Base-by-base conservation (phyloP, 164 flowering plant species). In the Sextonia rubra region DNA sequence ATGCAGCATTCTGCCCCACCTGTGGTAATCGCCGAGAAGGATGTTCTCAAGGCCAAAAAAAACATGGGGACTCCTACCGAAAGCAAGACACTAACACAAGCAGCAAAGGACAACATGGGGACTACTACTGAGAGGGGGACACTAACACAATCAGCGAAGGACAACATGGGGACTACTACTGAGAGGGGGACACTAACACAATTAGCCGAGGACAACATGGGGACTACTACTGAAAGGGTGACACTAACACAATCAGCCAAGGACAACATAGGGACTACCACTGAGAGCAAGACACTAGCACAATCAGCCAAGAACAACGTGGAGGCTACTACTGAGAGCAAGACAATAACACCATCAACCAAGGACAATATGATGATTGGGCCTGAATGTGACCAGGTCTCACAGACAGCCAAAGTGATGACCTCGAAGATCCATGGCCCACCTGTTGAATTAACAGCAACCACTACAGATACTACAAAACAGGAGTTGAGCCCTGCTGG, bases 401-500 rank as follows among this genome's bases (percentile, higher is more conserved):
- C 90, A 0, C 87, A 80, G 62, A 82, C 80, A 18, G 82, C 88
- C n/a, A 80, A 76, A 52, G 58, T 3, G 20, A 15, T 52, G 0
- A 18, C 58, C 49, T 79, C 87, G 24, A 86, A 86, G 80, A 66
- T 86, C 75, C 86, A 84, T 30, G 77, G 80, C 72, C 73, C 81
- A 56, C 64, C 84, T 5, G 63, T 78, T 26, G 69, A 78, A 17
- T 27, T 74, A 26, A 69, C 78, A 9, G 24, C 9, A 0, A 25
- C 12, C 2, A 12, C 61, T 8, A 66, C 75, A 29, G 37, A 70
- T 60, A 27, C 71, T 37, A 15, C 71, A 0, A 25, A 63, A n/a
- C 75, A 64, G 17, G 58, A 47, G 15, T 9, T 11, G 14, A 32
- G 66, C 32, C 27, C 60, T 2, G 23, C 48, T 9, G 79, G 7